A percentile compares a stretch with the other conserved stretches of the same genome.
Conservation (phyloP, 139 green algal genomes). For the Chlorella sp. region DNA sequence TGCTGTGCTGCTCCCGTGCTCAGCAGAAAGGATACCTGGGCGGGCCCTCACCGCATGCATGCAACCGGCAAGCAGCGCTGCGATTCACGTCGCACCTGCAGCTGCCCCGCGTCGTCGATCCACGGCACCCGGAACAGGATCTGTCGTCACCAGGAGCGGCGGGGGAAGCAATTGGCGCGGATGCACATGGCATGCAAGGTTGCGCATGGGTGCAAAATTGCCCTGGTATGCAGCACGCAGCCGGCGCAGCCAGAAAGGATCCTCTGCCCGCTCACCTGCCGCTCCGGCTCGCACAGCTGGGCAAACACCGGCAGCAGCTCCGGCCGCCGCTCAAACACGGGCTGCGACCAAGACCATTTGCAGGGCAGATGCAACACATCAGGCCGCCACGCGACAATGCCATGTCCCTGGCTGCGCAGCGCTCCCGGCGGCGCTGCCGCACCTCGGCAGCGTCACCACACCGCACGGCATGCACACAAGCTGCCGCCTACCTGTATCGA, state of each 20-base stretch:
- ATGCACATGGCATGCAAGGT: not conserved
- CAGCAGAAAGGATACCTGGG: too few species aligned
- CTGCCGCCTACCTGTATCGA: not conserved
- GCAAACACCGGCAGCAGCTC: not conserved
- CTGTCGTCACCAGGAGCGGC: not conserved
- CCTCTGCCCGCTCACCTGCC: not conserved
- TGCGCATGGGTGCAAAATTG: too few species aligned
- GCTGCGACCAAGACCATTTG: too few species aligned
- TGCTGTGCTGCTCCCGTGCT: too few species aligned
- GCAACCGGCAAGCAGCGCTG: too few species aligned
- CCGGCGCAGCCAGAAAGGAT: not conserved
- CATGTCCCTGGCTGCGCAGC: too few species aligned
- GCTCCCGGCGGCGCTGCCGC: too few species aligned
- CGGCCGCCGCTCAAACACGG: constrained; percentile 68
- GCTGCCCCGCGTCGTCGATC: constrained; percentile 62
- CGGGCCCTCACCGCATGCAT: too few species aligned
- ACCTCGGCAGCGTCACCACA: too few species aligned
- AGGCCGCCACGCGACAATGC: too few species aligned
- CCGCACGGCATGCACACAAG: not conserved
- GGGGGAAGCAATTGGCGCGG: not conserved
- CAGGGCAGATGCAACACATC: too few species aligned
- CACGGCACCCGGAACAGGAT: constrained; percentile 74
- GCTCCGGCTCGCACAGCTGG: constrained; percentile 23
- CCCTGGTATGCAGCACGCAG: not conserved
- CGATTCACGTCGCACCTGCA: constrained; percentile 48